These are phyloP conservation scores for Diutina scorzettiae DNA, from an alignment of 1,139 yeast species.

Conservation along the genomic window DNA sequence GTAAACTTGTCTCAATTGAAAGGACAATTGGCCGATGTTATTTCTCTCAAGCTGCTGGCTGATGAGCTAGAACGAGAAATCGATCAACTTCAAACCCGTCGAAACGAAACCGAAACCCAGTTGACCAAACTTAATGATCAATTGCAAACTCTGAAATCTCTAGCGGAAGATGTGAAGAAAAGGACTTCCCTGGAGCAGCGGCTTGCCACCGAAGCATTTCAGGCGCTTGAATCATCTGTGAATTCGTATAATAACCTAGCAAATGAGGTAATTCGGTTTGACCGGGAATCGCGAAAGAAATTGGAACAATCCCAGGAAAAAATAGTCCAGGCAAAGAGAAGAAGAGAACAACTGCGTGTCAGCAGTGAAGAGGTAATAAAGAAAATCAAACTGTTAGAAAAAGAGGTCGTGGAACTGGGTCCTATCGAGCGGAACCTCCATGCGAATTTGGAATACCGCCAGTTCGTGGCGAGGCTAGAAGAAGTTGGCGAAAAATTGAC, in stretches of 20 bases:
- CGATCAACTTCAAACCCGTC: constrained; percentile 19
- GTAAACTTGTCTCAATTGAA: not conserved
- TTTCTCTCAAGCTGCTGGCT: not conserved
- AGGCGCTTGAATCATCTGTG: not conserved
- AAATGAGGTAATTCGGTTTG: not conserved
- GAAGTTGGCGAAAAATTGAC: constrained; percentile 18
- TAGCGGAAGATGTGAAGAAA: not conserved
- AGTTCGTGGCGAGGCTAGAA: constrained; percentile 18
- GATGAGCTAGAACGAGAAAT: constrained; percentile 19
- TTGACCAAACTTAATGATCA: not conserved
- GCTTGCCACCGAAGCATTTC: not conserved
- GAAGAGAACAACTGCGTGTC: not conserved
- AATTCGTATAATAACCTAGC: not conserved
- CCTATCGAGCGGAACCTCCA: constrained; percentile 25
- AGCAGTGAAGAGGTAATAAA: constrained; percentile 6
- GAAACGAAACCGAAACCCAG: not conserved
- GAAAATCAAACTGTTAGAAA: constrained; percentile 16
- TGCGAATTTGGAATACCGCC: constrained; percentile 29
- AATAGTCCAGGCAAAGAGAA: constrained; percentile 26
- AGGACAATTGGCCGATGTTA: not conserved
- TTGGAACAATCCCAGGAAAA: constrained; percentile 35
- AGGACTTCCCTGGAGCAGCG: not conserved
- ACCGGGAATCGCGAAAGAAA: constrained; percentile 29
- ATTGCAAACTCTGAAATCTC: not conserved
- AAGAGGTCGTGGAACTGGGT: constrained; percentile 23